A percentile compares a stretch with the other conserved stretches of the same genome.
Conservation (phyloP, 2,329 filamentous ascomycete genomes). For the Exserohilum turcica region DNA sequence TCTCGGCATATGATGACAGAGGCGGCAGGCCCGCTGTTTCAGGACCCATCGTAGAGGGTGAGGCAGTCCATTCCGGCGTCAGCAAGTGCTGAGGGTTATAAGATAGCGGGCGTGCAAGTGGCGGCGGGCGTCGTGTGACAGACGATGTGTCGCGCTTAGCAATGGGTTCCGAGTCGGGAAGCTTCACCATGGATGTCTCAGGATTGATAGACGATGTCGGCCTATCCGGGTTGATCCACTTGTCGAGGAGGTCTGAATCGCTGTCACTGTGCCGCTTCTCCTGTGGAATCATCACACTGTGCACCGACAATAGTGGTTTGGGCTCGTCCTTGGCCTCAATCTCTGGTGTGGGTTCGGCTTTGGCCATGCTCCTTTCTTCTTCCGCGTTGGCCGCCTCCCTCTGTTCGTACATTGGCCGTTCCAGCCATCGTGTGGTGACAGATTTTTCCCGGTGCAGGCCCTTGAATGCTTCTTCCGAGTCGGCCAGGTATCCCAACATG, state of each 20-base stretch:
- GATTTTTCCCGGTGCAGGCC: slow-evolving; percentile 30
- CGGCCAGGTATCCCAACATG: slow-evolving; percentile 32
- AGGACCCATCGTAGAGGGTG: slow-evolving; percentile 26
- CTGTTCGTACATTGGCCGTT: slow-evolving; percentile 32
- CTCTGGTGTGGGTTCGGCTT: neutral
- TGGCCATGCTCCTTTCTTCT: slow-evolving; percentile 11
- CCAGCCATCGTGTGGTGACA: slow-evolving; percentile 35
- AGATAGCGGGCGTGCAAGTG: slow-evolving; percentile 25
- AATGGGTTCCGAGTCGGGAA: slow-evolving; percentile 15
- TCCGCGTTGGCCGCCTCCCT: slow-evolving; percentile 24
- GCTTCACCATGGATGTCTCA: slow-evolving; percentile 17
- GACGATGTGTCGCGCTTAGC: slow-evolving; percentile 21
- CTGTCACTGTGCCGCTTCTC: slow-evolving; percentile 5
- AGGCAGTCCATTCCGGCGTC: slow-evolving; percentile 30
- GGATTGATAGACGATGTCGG: slow-evolving; percentile 24
- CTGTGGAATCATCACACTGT: neutral
- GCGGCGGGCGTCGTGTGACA: slow-evolving; percentile 21
- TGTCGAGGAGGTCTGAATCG: slow-evolving; percentile 19
- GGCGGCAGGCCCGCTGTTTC: slow-evolving; percentile 21
- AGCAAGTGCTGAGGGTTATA: slow-evolving; percentile 28
- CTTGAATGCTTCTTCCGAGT: slow-evolving; percentile 25
- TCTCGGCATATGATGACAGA: slow-evolving; percentile 20
- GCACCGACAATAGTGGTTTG: neutral
- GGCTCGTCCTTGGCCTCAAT: slow-evolving; percentile 2
- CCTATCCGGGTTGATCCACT: slow-evolving; percentile 26